These are phyloP conservation scores for Gossypium lobatum DNA, from an alignment of 441 rosid species.

Conservation along the genomic window DNA sequence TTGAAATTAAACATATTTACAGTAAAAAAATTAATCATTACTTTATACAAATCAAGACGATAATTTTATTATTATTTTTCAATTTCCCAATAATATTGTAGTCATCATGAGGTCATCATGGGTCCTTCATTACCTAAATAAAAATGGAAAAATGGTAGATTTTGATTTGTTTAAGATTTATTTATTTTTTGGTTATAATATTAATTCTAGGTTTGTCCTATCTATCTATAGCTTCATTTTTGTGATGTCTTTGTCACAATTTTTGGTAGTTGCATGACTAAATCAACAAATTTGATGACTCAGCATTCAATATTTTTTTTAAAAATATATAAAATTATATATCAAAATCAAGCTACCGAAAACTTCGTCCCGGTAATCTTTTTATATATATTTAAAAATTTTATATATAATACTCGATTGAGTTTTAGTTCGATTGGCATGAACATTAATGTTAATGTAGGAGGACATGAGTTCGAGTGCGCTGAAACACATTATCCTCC, in stretches of 20 bases:
- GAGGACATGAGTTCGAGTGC: too few species aligned
- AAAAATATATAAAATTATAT: background rate
- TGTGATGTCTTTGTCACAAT: background rate
- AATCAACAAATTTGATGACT: background rate
- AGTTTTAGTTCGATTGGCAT: too few species aligned
- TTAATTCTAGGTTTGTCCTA: too few species aligned
- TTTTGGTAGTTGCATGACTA: background rate
- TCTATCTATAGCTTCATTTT: too few species aligned
- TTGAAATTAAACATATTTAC: too few species aligned
- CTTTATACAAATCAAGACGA: too few species aligned
- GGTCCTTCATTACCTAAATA: background rate
- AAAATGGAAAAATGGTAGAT: background rate
- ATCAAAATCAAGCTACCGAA: background rate
- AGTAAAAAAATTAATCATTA: too few species aligned
- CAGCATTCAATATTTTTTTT: background rate
- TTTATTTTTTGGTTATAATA: background rate
- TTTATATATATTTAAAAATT: too few species aligned
- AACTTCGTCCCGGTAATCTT: too few species aligned
- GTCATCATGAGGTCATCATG: background rate
- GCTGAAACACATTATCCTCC: too few species aligned
- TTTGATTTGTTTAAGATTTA: background rate
- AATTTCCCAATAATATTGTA: background rate
- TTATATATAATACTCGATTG: too few species aligned
- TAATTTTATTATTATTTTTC: background rate
- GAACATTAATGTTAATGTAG: rapidly evolving